Percentiles rank a stretch among this genome's conserved stretches.
These are phyloP conservation scores for Colletotrichum sublineola DNA, from an alignment of 2,329 filamentous ascomycete species.

Conservation along the genomic window DNA sequence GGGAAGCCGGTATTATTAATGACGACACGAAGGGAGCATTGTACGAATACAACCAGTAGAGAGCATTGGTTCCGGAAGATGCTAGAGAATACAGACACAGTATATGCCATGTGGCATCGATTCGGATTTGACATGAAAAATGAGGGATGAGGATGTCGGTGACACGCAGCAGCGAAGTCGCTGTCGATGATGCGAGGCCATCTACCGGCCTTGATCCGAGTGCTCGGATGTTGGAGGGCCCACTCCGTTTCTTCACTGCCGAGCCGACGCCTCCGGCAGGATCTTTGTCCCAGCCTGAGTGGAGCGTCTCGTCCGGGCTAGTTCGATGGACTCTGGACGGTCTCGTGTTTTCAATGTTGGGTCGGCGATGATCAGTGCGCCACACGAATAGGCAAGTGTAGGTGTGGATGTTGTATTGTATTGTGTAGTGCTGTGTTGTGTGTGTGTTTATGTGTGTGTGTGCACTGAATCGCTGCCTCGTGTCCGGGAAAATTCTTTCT, in stretches of 20 bases:
- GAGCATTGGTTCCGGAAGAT: conserved; percentile 36
- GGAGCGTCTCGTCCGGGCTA: neutral
- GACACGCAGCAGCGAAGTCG: neutral
- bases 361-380: conserved; percentile 3
- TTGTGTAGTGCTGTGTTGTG: neutral
- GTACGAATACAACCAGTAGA: conserved; percentile 39
- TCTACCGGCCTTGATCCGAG: neutral
- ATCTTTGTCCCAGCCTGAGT: neutral
- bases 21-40: conserved; percentile 39
- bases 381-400: conserved; percentile 18
- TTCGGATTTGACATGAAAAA: neutral
- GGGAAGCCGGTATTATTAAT: conserved; percentile 36
- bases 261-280: conserved; percentile 20
- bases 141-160: neutral
- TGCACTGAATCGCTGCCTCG: conserved; percentile 30
- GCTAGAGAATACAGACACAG: conserved; percentile 30
- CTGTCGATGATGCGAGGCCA: neutral
- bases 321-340: neutral
- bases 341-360: neutral
- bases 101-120: conserved; percentile 5
- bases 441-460: neutral
- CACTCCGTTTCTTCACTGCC: conserved; percentile 19
- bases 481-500: conserved; percentile 29
- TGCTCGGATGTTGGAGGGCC: conserved; percentile 10
- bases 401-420: neutral